Conservation (phyloP, 768 basidiomycete genomes). For the Agrocybe praecox region DNA sequence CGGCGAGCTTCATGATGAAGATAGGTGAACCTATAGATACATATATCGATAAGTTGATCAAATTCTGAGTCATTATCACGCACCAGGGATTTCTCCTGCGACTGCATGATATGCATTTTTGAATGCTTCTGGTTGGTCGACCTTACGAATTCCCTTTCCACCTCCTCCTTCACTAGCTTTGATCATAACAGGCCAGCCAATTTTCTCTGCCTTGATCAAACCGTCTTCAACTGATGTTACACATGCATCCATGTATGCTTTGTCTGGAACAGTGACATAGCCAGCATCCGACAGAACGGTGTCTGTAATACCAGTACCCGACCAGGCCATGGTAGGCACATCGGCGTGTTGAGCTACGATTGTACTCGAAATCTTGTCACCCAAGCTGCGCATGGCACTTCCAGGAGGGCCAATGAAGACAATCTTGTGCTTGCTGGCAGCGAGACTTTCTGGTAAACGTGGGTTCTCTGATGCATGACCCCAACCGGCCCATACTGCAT, state of each 20-base stretch:
- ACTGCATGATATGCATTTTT: slow-evolving; percentile 95
- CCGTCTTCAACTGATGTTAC: slow-evolving; percentile 89
- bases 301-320: slow-evolving; percentile 90
- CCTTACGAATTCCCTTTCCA: slow-evolving; percentile 98
- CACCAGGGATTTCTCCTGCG: slow-evolving; percentile 95
- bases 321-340: slow-evolving; percentile 99
- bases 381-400: slow-evolving; percentile 97
- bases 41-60: slow-evolving; percentile 3
- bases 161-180: slow-evolving; percentile 99
- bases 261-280: slow-evolving; percentile 93
- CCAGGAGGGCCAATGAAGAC: slow-evolving; percentile 99
- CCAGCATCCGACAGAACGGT: slow-evolving; percentile 84
- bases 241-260: slow-evolving; percentile 87
- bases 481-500: slow-evolving; percentile 99
- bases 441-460: slow-evolving; percentile 89
- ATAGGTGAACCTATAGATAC: slow-evolving; percentile 81
- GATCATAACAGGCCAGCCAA: slow-evolving; percentile 99
- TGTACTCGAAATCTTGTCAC: slow-evolving; percentile 99
- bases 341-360: slow-evolving; percentile 97
- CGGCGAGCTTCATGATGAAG: slow-evolving; percentile 99
- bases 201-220: slow-evolving; percentile 76
- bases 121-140: slow-evolving; percentile 84
- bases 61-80: slow-evolving; percentile 18
- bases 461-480: slow-evolving; percentile 99
- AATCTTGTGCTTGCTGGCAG: slow-evolving; percentile 92